Evolutionary conservation across 139 green algal genomes (phyloP), one percentile per base, ranked within the genome.

Genomic region (Haematococcus lacustris): DNA sequence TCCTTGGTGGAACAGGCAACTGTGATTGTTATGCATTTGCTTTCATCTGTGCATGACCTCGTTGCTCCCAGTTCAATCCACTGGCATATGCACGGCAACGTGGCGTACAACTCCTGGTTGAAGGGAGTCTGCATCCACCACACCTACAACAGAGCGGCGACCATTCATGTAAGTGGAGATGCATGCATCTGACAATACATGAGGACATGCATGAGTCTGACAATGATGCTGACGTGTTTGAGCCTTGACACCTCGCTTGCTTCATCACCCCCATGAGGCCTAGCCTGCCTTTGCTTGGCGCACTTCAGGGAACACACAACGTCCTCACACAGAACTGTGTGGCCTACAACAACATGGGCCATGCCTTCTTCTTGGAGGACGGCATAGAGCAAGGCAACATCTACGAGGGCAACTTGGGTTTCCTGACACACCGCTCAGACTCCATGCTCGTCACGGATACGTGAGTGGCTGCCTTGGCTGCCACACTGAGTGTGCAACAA

Each of bases 391-490:
- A 64, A n/a, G 73, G 73, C 68, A 89, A 84, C 67, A 25, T 80
- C 13, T 70, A 86, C 13, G 47, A 75, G 3, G 69, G 74, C 71
- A 95, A 95, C 86, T 3, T 72, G 32, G 90, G 77, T 51, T 75
- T 94, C 0, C 64, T 83, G 30, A 92, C 85, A 23, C 70, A 66
- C 33, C 30, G n/a, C 4, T 85, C 77, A 0, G 68, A 78, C 59
- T 76, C 73, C 5, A 75, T 91, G 68, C 83, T 93, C 38, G 85
- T 88, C 76, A 92, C 83, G 1, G 89, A 95, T 73, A 88, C n/a
- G n/a, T n/a, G n/a, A n/a, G n/a, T n/a, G n/a, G n/a, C n/a, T n/a
- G n/a, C n/a, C n/a, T n/a, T n/a, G n/a, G n/a, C n/a, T n/a, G n/a
- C n/a, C n/a, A n/a, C n/a, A n/a, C n/a, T n/a, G n/a, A n/a, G n/a